A percentile compares a stretch with the other conserved stretches of the same genome.
These are phyloP conservation scores for Ophiostoma sp. DNA, from an alignment of 2,329 filamentous ascomycete genomes.

Conservation along the genomic window DNA sequence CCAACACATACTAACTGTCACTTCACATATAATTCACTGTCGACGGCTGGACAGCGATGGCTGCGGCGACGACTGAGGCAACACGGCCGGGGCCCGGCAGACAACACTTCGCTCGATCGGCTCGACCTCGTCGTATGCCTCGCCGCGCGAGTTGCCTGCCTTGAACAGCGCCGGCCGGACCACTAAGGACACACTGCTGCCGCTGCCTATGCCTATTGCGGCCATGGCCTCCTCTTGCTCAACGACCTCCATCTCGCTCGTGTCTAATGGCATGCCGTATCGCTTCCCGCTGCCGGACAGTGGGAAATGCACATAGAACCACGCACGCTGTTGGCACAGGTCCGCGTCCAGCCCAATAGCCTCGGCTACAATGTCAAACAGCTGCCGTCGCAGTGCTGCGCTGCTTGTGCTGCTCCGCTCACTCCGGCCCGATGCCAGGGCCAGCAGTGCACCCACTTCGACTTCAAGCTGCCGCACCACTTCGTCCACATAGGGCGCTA, in stretches of 20 bases:
- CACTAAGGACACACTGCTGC: not conserved
- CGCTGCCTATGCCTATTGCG: not conserved
- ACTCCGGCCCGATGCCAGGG: not conserved
- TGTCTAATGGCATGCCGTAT: constrained; percentile 22
- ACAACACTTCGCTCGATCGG: not conserved
- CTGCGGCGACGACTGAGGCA: not conserved
- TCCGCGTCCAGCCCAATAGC: constrained; percentile 22
- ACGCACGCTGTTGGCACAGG: constrained; percentile 23
- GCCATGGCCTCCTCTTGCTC: not conserved
- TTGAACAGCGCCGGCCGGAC: constrained; percentile 23
- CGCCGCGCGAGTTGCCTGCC: constrained; percentile 21
- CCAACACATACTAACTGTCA: too few relatives aligned
- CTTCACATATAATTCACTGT: too few relatives aligned
- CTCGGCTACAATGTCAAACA: not conserved
- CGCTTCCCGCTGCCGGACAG: constrained; percentile 11
- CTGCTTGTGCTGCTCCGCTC: not conserved
- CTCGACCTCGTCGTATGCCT: constrained; percentile 19
- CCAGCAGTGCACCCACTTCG: not conserved
- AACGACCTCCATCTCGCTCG: not conserved
- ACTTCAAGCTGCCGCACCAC: not conserved
- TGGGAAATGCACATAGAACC: constrained; percentile 22
- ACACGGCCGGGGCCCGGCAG: not conserved
- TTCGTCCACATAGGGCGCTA: not conserved
- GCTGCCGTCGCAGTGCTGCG: not conserved
- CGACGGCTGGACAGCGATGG: not conserved